phyloP scores from a whole-genome alignment of 371 early-diverging fungal genomes.

The Batkoa obscura region DNA sequence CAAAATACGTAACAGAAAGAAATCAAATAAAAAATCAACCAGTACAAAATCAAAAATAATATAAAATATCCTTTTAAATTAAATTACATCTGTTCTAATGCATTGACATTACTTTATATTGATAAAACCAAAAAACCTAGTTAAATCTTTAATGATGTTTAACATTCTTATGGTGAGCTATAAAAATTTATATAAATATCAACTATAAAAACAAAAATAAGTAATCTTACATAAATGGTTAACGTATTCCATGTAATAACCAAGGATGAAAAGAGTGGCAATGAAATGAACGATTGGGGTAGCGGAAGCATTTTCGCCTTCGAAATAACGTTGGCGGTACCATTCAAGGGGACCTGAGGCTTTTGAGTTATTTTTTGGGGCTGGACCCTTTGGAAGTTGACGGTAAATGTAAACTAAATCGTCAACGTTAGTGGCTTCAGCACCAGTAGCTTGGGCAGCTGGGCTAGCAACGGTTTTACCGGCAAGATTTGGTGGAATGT shows the following conservation, averaged over 20 bases:
- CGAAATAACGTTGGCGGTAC: constrained; percentile 32
- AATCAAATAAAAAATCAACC: too few relatives aligned
- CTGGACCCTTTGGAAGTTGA: constrained; percentile 6
- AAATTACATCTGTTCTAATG: too few relatives aligned
- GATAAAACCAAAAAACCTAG: too few relatives aligned
- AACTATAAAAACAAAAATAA: not conserved
- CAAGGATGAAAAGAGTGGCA: constrained; percentile 18
- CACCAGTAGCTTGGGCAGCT: constrained; percentile 15
- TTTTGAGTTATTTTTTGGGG: not conserved
- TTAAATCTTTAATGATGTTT: not conserved
- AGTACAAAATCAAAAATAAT: too few relatives aligned
- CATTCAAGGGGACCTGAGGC: not conserved
- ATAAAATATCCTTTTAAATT: too few relatives aligned
- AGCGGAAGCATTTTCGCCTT: constrained; percentile 29
- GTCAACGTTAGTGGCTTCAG: constrained; percentile 12
- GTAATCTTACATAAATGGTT: constrained; percentile 25
- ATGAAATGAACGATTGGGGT: constrained; percentile 28
- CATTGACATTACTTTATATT: too few relatives aligned
- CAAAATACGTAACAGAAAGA: too few relatives aligned
- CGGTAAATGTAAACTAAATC: constrained; percentile 25
- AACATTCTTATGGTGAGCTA: constrained; percentile 4
- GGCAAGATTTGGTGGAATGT: constrained; percentile 32
- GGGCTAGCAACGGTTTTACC: constrained; percentile 14
- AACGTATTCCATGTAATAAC: constrained; percentile 28
- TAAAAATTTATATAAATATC: not conserved